phyloP scores from a whole-genome alignment of 2,329 filamentous ascomycete genomes.

The Aureobasidium musti region DNA sequence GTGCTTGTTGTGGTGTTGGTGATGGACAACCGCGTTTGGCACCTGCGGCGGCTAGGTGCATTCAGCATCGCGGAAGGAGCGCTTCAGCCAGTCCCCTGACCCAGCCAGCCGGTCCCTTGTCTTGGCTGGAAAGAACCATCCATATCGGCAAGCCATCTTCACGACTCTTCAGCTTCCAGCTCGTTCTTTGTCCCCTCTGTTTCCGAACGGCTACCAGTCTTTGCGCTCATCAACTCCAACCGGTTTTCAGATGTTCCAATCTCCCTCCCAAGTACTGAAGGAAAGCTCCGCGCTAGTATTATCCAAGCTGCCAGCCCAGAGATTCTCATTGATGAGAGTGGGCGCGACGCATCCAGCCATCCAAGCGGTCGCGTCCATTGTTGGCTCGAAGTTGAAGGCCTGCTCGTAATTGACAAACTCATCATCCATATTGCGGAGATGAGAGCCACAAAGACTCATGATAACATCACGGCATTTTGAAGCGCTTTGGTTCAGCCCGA shows the following conservation, averaged over 20 bases:
- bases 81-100: neutral
- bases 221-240: no score
- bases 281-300: conserved; percentile 24
- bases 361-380: conserved; percentile 23
- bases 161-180: neutral
- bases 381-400: conserved; percentile 22
- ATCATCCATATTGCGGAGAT: neutral
- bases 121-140: neutral
- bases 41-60: conserved; percentile 19
- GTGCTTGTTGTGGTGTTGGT: neutral
- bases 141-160: neutral
- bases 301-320: conserved; percentile 28
- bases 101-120: neutral
- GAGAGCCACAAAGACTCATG: conserved; percentile 45
- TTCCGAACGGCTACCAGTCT: neutral
- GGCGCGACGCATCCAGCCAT: conserved; percentile 25
- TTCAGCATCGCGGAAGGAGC: conserved; percentile 8
- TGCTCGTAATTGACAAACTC: conserved; percentile 15
- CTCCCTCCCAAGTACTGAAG: conserved; percentile 25
- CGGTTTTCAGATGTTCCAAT: conserved; percentile 10
- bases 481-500: conserved; percentile 46
- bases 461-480: conserved; percentile 49
- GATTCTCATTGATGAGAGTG: conserved; percentile 25
- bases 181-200: neutral
- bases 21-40: neutral